Evolutionary conservation across 2,329 filamentous ascomycete species (phyloP).

Genomic region (Trichoderma guizhouense): DNA sequence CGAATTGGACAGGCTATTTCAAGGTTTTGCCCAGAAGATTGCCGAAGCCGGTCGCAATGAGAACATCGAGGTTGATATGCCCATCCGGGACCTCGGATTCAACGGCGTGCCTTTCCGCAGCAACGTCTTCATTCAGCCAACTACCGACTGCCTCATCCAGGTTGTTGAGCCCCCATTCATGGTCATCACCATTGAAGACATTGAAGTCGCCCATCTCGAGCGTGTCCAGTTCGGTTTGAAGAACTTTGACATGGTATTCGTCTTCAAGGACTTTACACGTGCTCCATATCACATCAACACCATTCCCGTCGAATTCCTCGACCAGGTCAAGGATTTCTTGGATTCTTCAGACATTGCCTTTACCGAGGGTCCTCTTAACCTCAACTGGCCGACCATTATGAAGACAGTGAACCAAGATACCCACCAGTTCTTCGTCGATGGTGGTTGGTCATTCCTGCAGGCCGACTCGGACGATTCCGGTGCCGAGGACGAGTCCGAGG

Average conservation of each 20-base stretch:
- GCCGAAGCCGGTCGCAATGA: constrained; percentile 91
- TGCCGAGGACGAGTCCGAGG: constrained; percentile 72
- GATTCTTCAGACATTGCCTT: constrained; percentile 94
- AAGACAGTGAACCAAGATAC: constrained; percentile 95
- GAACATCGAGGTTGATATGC: constrained; percentile 90
- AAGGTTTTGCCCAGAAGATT: constrained; percentile 95
- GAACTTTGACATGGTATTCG: constrained; percentile 97
- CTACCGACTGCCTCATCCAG: constrained; percentile 94
- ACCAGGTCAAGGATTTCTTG: constrained; percentile 96
- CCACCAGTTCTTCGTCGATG: constrained; percentile 91
- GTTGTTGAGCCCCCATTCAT: constrained; percentile 96
- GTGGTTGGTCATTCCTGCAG: constrained; percentile 90
- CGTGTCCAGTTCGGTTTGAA: constrained; percentile 95
- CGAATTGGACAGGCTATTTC: constrained; percentile 94
- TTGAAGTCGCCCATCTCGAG: constrained; percentile 93
- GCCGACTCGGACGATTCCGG: constrained; percentile 85
- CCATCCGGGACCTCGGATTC: constrained; percentile 94
- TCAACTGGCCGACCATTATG: constrained; percentile 99
- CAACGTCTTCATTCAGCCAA: constrained; percentile 92
- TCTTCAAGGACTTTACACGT: constrained; percentile 96
- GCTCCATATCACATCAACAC: constrained; percentile 93
- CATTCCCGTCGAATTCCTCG: constrained; percentile 90
- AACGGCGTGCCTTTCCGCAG: constrained; percentile 93
- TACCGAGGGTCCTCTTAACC: constrained; percentile 89
- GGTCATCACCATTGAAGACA: constrained; percentile 91